Evolutionary conservation across 192 early-diverging fungal species (phyloP), one percentile per base, ranked within the genome.

Genomic region (Podila minutissima): DNA sequence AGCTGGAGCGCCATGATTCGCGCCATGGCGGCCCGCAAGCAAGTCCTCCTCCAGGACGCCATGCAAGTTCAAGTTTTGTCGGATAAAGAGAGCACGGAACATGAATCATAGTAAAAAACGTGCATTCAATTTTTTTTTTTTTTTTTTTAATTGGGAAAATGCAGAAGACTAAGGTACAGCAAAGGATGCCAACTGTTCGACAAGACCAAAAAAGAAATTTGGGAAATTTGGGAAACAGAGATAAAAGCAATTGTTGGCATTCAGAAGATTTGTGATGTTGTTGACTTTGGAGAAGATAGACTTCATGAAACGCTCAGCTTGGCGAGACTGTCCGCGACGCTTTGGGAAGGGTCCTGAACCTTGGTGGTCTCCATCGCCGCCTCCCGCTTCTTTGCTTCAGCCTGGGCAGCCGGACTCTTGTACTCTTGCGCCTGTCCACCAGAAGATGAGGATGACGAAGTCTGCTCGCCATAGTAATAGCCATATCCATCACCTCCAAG

Each of bases 1-100:
- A 38, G 46, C 12, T 81, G 77, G 71, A 65, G 32, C 2, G 19
- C 0, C 12, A 73, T 81, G 77, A 49, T 81, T 5, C 77, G 60
- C 9, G 62, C 77, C 22, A 81, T 81, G 77, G 59, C 35, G 26
- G 37, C 51, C 1, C 74, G 74, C 26, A 50, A 41, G 12, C 33
- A 66, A 17, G 65, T 32, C 9, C 29, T 32, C 17, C 5, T 32
- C 6, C 5, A 19, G 17, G 17, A 32, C 17, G 24, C 22, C 28
- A 9, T 50, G 19, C 20, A 53, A 57, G 50, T 46, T 46, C n/a
- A 41, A 7, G 38, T 63, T 41, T 19, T 35, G 62, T n/a, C 20
- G 35, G 35, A 35, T 46, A 46, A 63, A 46, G 20, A 63, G 24
- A 63, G 35, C 22, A 31, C 12, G 24, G 28, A 60, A 33, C n/a